A percentile compares a stretch with the other conserved stretches of the same genome.
These are phyloP conservation scores for Elongisporangium senticosum DNA, from an alignment of 352 stramenopile species.

Conservation along the genomic window DNA sequence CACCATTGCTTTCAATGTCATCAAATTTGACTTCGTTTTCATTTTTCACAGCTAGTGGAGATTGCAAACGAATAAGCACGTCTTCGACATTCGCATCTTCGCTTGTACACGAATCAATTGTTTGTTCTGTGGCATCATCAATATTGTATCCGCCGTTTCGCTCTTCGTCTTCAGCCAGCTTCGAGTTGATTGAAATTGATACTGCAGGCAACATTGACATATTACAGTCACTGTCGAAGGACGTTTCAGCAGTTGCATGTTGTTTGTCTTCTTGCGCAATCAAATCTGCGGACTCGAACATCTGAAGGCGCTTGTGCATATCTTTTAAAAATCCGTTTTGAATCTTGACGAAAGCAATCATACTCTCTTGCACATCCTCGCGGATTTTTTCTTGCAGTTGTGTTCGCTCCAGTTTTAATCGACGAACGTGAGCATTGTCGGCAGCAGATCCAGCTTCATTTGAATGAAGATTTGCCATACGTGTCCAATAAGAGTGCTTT, in stretches of 20 bases:
- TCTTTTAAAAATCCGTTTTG: conserved; percentile 38
- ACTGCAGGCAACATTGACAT: background rate
- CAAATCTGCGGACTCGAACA: conserved; percentile 16
- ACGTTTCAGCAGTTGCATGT: background rate
- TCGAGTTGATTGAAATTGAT: background rate
- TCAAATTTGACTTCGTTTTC: conserved; percentile 8
- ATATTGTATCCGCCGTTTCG: background rate
- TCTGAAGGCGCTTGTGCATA: conserved; percentile 31
- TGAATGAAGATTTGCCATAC: conserved; percentile 21
- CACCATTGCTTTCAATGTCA: conserved; percentile 19
- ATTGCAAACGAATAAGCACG: background rate
- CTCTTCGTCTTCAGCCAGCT: background rate
- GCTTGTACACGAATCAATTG: background rate
- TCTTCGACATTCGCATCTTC: background rate
- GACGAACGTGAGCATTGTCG: conserved; percentile 25
- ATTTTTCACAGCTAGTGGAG: background rate
- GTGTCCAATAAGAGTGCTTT: conserved; percentile 75
- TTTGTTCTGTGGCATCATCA: background rate
- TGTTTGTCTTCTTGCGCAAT: background rate
- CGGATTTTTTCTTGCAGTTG: conserved; percentile 35
- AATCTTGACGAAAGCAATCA: conserved; percentile 37
- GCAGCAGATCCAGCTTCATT: conserved; percentile 1
- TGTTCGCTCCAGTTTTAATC: conserved; percentile 48
- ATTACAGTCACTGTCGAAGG: background rate
- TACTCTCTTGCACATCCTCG: conserved; percentile 46